Evolutionary conservation across 495 filamentous ascomycete genomes (phyloP).

Genomic region (Rostrohypoxylon terebratum): DNA sequence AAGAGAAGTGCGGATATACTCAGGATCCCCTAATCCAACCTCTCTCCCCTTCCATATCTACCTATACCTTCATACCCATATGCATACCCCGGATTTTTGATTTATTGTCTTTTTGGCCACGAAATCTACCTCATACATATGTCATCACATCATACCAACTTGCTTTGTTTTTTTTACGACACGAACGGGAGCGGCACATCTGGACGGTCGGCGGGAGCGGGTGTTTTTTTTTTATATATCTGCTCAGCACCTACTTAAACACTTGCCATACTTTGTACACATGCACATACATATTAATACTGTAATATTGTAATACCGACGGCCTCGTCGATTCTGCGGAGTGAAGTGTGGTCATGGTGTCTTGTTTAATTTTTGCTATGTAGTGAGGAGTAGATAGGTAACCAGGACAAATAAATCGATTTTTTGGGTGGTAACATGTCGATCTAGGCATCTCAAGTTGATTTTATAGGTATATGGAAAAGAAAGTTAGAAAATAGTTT

Average conservation of each 20-base stretch:
- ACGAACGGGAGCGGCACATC: conserved; percentile 16
- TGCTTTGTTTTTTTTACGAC: conserved; percentile 12
- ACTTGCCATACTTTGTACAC: not conserved
- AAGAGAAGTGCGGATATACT: conserved; percentile 24
- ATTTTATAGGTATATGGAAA: too few relatives aligned
- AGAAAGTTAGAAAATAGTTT: too few relatives aligned
- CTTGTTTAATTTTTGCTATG: conserved; percentile 18
- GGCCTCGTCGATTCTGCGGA: not conserved
- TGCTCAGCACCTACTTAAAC: not conserved
- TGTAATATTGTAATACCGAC: conserved; percentile 26
- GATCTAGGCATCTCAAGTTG: too few relatives aligned
- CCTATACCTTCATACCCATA: too few relatives aligned
- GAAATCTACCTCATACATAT: conserved; percentile 15
- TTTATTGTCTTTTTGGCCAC: conserved; percentile 23
- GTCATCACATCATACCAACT: not conserved
- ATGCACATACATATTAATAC: conserved; percentile 17
- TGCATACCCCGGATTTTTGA: not conserved
- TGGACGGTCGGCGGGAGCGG: conserved; percentile 3
- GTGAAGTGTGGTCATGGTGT: not conserved
- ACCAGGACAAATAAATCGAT: not conserved
- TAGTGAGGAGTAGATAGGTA: conserved; percentile 8
- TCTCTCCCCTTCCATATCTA: conserved; percentile 1
- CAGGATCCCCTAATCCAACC: not conserved
- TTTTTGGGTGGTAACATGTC: too few relatives aligned
- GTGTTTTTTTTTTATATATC: not conserved